phyloP scores from a whole-genome alignment of 805 yeast genomes.

The Cyberlindnera galapagoensis region DNA sequence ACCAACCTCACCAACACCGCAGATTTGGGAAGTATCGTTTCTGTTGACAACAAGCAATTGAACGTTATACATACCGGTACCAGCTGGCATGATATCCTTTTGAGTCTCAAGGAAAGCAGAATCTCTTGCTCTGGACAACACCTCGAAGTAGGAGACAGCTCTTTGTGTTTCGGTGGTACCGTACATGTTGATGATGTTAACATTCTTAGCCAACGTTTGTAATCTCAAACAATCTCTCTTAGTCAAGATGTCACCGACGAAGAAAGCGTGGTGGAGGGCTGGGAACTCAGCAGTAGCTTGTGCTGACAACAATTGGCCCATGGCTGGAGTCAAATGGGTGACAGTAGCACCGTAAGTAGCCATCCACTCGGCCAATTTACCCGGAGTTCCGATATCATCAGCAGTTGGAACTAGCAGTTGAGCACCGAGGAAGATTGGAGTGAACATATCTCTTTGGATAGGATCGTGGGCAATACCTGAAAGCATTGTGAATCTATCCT shows the following conservation, averaged over 20 bases:
- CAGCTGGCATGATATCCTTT: slow-evolving; percentile 98
- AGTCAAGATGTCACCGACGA: slow-evolving; percentile 95
- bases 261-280: slow-evolving; percentile 87
- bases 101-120: slow-evolving; percentile 70
- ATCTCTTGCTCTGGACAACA: slow-evolving; percentile 64
- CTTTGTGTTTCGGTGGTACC: slow-evolving; percentile 99
- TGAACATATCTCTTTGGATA: slow-evolving; percentile 97
- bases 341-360: slow-evolving; percentile 84
- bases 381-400: slow-evolving; percentile 98
- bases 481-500: slow-evolving; percentile 92
- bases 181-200: slow-evolving; percentile 91
- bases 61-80: slow-evolving; percentile 94
- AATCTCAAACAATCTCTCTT: slow-evolving; percentile 93
- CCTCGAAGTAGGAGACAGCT: slow-evolving; percentile 92
- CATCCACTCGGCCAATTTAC: slow-evolving; percentile 97
- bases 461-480: slow-evolving; percentile 99
- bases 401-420: slow-evolving; percentile 88
- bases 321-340: slow-evolving; percentile 97
- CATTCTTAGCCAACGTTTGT: slow-evolving; percentile 88
- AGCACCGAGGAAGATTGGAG: slow-evolving; percentile 95
- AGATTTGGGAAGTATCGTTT: slow-evolving; percentile 77
- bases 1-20: slow-evolving; percentile 99
- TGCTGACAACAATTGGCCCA: slow-evolving; percentile 96
- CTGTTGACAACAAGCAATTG: slow-evolving; percentile 92
- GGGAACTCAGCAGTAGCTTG: slow-evolving; percentile 90